A percentile compares a stretch with the other conserved stretches of the same genome.
phyloP scores from a whole-genome alignment of 1,139 yeast species.

The Lodderomyces metapsilosis region DNA sequence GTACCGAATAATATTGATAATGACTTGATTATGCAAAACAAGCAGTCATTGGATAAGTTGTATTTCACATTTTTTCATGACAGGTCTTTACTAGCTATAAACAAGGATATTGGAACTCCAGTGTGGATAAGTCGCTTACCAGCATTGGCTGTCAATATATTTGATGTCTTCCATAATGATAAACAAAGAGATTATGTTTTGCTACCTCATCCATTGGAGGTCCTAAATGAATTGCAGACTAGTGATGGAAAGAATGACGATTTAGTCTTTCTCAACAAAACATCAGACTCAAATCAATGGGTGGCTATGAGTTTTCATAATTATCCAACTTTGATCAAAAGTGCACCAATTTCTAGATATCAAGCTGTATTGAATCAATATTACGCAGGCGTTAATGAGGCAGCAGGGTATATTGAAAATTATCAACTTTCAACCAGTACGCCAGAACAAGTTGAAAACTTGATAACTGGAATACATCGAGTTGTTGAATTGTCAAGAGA shows the following conservation, averaged over 20 bases:
- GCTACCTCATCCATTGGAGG: slow-evolving; percentile 65
- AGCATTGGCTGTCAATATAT: slow-evolving; percentile 66
- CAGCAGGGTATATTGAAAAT: slow-evolving; percentile 15
- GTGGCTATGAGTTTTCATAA: slow-evolving; percentile 77
- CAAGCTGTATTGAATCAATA: slow-evolving; percentile 33
- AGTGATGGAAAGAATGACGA: slow-evolving; percentile 31
- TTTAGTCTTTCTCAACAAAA: slow-evolving; percentile 62
- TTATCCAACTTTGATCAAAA: slow-evolving; percentile 77
- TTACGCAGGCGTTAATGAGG: slow-evolving; percentile 11
- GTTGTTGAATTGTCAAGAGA: slow-evolving; percentile 33
- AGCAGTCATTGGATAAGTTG: slow-evolving; percentile 61
- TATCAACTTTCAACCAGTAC: slow-evolving; percentile 20
- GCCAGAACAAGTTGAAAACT: slow-evolving; percentile 24
- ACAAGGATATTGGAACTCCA: slow-evolving; percentile 63
- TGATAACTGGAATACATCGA: slow-evolving; percentile 54
- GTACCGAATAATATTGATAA: slow-evolving; percentile 86
- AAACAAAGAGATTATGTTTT: slow-evolving; percentile 38
- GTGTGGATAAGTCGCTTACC: slow-evolving; percentile 77
- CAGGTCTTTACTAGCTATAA: slow-evolving; percentile 64
- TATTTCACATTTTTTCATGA: slow-evolving; percentile 86
- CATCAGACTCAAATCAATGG: slow-evolving; percentile 68
- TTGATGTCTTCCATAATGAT: slow-evolving; percentile 58
- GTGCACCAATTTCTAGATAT: slow-evolving; percentile 71
- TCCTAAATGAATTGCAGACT: slow-evolving; percentile 34
- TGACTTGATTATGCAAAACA: slow-evolving; percentile 56